These are phyloP conservation scores for Calonectria fujianensis DNA, from an alignment of 2,329 filamentous ascomycete species.

Conservation along the genomic window DNA sequence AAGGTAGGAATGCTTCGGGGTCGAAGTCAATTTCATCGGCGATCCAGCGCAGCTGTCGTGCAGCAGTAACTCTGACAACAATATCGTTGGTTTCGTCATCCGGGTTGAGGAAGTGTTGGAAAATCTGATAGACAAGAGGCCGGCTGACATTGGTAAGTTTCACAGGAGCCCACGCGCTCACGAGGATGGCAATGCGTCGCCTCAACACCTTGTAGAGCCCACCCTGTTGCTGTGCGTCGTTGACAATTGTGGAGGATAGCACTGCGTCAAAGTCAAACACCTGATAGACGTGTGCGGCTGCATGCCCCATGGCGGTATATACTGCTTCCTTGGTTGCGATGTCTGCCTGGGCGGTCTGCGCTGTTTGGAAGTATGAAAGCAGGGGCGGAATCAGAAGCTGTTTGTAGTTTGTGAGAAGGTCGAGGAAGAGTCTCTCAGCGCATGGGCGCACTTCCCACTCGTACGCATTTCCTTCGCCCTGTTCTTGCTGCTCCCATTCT, in stretches of 20 bases:
- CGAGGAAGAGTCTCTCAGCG: constrained; percentile 94
- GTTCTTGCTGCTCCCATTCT: constrained; percentile 95
- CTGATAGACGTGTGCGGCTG: constrained; percentile 83
- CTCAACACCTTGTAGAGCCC: constrained; percentile 86
- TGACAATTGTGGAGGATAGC: constrained; percentile 82
- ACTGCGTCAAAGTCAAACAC: constrained; percentile 90
- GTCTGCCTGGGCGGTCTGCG: constrained; percentile 79
- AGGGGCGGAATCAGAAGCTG: constrained; percentile 86
- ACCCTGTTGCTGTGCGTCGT: constrained; percentile 82
- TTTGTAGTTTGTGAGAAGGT: constrained; percentile 93
- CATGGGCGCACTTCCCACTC: constrained; percentile 95
- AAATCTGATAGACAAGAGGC: constrained; percentile 89
- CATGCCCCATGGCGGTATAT: constrained; percentile 93
- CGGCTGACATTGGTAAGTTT: constrained; percentile 81
- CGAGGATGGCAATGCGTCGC: constrained; percentile 89
- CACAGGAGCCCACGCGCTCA: constrained; percentile 92
- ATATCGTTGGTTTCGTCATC: constrained; percentile 89
- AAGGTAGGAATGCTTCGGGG: constrained; percentile 83
- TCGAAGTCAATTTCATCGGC: constrained; percentile 91
- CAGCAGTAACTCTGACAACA: constrained; percentile 93
- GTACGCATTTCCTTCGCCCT: constrained; percentile 88
- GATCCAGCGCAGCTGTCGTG: constrained; percentile 86
- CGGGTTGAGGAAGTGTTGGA: constrained; percentile 87
- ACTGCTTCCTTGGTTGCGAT: constrained; percentile 94
- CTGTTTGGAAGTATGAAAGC: constrained; percentile 86